These are phyloP conservation scores for Pichia cephalocereana DNA, from an alignment of 805 yeast species.

Conservation along the genomic window DNA sequence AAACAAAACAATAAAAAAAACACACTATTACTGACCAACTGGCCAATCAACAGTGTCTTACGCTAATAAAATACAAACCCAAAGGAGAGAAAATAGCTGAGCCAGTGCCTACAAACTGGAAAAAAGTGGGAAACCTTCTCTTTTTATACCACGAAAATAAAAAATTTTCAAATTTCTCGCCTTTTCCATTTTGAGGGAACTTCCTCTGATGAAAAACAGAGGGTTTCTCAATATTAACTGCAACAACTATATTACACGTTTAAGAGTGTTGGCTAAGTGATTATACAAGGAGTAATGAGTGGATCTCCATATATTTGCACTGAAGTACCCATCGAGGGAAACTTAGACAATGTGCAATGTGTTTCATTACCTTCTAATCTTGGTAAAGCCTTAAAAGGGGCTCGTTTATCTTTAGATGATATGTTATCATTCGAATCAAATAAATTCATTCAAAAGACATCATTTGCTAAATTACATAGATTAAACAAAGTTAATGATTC, in stretches of 20 bases:
- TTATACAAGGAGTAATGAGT: neutral
- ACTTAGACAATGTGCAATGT: no score
- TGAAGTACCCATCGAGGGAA: neutral
- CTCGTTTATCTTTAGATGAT: neutral
- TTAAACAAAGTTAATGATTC: neutral
- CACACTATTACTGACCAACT: neutral
- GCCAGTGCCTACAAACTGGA: no score
- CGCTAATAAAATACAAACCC: neutral
- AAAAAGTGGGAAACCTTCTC: neutral
- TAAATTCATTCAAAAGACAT: neutral
- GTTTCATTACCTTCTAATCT: slow-evolving; percentile 6
- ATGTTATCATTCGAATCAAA: neutral
- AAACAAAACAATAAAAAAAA: no score
- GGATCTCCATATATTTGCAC: neutral
- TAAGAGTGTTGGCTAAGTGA: no score
- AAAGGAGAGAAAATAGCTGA: neutral
- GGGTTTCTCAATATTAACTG: neutral
- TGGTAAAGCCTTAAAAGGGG: slow-evolving; percentile 4
- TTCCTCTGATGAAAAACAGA: neutral
- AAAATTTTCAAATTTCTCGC: neutral
- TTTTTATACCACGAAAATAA: neutral
- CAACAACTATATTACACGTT: no score
- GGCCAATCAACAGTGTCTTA: neutral
- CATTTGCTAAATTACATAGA: neutral
- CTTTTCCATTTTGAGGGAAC: neutral